Evolutionary conservation across 768 basidiomycete species (phyloP), one percentile per base, ranked within the genome.

Genomic region (Termitomyces sp.): DNA sequence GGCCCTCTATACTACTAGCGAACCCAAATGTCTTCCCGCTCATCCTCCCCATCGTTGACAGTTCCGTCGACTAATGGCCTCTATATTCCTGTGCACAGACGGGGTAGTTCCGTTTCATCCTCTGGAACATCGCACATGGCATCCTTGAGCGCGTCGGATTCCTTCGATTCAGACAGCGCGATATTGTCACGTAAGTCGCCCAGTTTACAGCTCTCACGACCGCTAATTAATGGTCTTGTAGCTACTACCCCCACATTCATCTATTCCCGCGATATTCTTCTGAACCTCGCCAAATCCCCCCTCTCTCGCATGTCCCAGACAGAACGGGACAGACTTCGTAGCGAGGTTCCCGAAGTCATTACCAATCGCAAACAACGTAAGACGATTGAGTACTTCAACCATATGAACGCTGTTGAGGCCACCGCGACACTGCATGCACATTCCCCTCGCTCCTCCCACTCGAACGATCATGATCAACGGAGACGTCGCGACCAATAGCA

Each of bases 61-160:
- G 51, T 32, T 25, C 65, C 31, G 39, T 59, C 32, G 31, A 16
- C 31, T 33, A 43, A 7, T 16, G 62, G 63, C 20, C 63, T 73
- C 29, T 79, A 79, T 52, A 50, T 78, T 35, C 77, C 78, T 23
- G 54, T 78, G 0, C 76, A 79, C 48, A 72, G 66, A 57, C 72
- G 77, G 31, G 62, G 64, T 54, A 60, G 60, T 43, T 50, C 63
- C 25, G 18, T 48, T 1, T 32, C 45, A 18, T 64, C 69, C 18
- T 61, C 63, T 12, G 31, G 25, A 18, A 60, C 64, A 15, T 61
- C 58, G 10, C 35, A 33, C 11, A 49, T 35, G 12, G 57, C 59
- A 23, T 60, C 56, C 20, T n/a, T n/a, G n/a, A 23, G 50, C 33
- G 40, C 52, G n/a, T 60, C 60, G 3, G 53, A 43, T 0, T 60